A percentile compares a stretch with the other conserved stretches of the same genome.
phyloP scores from a whole-genome alignment of 352 stramenopile species.

The Pythium sukuiense region DNA sequence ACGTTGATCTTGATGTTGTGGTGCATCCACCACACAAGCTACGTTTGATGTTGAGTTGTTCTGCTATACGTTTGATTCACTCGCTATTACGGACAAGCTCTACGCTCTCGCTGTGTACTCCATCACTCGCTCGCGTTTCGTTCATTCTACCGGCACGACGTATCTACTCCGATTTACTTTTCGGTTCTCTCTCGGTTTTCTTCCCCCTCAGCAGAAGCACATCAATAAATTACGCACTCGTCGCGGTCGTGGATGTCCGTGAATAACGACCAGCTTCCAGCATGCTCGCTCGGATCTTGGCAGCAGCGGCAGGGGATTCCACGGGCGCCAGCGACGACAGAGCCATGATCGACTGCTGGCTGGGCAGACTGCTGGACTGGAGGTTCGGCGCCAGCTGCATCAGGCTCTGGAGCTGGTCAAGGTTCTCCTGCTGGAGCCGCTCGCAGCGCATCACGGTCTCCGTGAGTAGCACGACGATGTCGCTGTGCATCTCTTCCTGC shows the following conservation, averaged over 20 bases:
- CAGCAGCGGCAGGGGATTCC: constrained; percentile 28
- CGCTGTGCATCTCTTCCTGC: constrained; percentile 86
- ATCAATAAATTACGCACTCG: constrained; percentile 32
- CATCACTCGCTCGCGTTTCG: neutral
- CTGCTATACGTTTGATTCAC: neutral
- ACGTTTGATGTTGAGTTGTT: neutral
- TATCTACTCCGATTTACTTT: neutral
- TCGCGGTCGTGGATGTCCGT: constrained; percentile 16
- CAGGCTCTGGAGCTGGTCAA: constrained; percentile 83
- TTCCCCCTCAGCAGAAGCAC: constrained; percentile 10
- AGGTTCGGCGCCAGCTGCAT: constrained; percentile 65
- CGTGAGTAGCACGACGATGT: constrained; percentile 76
- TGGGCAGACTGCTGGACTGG: constrained; percentile 13
- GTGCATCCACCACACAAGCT: neutral
- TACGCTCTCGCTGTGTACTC: neutral
- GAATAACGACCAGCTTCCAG: constrained; percentile 8
- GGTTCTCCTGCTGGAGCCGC: constrained; percentile 75
- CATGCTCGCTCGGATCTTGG: constrained; percentile 21
- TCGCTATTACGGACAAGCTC: constrained; percentile 1
- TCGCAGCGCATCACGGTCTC: constrained; percentile 83
- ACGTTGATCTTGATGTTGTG: neutral
- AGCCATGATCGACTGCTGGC: constrained; percentile 17
- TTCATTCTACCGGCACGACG: neutral
- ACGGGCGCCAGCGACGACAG: constrained; percentile 27
- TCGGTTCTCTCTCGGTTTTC: neutral